Evolutionary conservation across 2,329 filamentous ascomycete genomes (phyloP), one percentile per base, ranked within the genome.

Genomic region (Curvularia verruculosa): DNA sequence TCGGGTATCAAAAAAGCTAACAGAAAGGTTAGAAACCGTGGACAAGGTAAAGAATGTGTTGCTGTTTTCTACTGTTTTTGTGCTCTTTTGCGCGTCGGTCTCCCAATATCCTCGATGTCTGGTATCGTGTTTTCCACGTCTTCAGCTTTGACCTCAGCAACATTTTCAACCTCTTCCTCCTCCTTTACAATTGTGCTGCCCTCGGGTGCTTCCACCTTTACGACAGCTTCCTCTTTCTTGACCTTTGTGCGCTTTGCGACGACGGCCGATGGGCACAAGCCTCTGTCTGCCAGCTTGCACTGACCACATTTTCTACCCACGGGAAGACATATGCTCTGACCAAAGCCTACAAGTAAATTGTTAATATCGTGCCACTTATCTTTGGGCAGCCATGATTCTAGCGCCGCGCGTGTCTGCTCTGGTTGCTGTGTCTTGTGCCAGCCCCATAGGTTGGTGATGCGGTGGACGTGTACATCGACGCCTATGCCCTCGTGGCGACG

Each of bases 331-430:
- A 95, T 87, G 1, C 87, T 91, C 82, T 97, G 93, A 0, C 93
- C 93, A 60, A 96, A 82, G 0, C 93, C 93, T 29, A 97, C 93
- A 37, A 97, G 83, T 75, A 96, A 78, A 78, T 89, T 87, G 76
- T 97, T 97, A 75, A 97, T 96, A 77, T 96, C 91, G 75, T 91
- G 89, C 93, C 93, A 97, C 69, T 85, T 87, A 49, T 96, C 91
- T 58, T 78, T 84, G 2, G 93, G 93, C 67, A 97, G 80, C 93
- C 93, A 97, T 15, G 82, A 82, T 79, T 97, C 85, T 56, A 97
- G 81, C 31, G 87, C 85, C 52, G 82, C 78, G 41, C 93, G 83
- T 28, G 93, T 96, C 73, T 91, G 89, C 79, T 97, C 93, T 0
- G 93, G 93, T 12, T 81, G 89, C 67, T 86, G 88, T 2, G 89